These are phyloP conservation scores for Leccinum fibrillosum DNA, from an alignment of 768 basidiomycete genomes.

Conservation along the genomic window DNA sequence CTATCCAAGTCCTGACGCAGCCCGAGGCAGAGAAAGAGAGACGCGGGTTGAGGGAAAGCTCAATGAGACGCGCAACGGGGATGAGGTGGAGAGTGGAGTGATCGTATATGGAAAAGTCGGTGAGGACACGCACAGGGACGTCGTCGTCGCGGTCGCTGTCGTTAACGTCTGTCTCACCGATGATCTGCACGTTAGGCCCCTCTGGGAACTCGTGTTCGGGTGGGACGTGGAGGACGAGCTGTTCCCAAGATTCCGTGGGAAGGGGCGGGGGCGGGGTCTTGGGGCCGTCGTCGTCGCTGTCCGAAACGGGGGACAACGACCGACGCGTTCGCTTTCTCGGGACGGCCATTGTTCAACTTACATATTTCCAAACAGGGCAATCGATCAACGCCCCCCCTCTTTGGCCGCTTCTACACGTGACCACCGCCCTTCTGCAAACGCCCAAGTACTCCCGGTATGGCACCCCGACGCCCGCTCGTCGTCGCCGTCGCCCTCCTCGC, in stretches of 20 bases:
- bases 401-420: slow-evolving; percentile 13
- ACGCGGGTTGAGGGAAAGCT: slow-evolving; percentile 21
- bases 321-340: slow-evolving; percentile 26
- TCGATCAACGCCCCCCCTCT: not conserved
- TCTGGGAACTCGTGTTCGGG: slow-evolving; percentile 37
- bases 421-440: not conserved
- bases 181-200: slow-evolving; percentile 39
- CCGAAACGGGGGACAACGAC: slow-evolving; percentile 14
- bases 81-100: slow-evolving; percentile 36
- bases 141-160: slow-evolving; percentile 30
- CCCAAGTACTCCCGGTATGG: slow-evolving; percentile 3
- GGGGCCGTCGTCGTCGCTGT: slow-evolving; percentile 16
- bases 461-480: slow-evolving; percentile 8
- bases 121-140: slow-evolving; percentile 55
- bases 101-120: slow-evolving; percentile 54
- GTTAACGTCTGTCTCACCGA: slow-evolving; percentile 38
- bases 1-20: slow-evolving; percentile 37
- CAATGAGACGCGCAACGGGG: slow-evolving; percentile 38
- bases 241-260: slow-evolving; percentile 3
- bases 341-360: slow-evolving; percentile 17
- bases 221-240: slow-evolving; percentile 11
- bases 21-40: slow-evolving; percentile 36
- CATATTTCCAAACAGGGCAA: slow-evolving; percentile 1
- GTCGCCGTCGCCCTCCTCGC: not conserved
- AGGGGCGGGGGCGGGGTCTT: slow-evolving; percentile 8